Evolutionary conservation across 331 rosid genomes (phyloP), one percentile per base, ranked within the genome.

Genomic region (Acacia concinna): DNA sequence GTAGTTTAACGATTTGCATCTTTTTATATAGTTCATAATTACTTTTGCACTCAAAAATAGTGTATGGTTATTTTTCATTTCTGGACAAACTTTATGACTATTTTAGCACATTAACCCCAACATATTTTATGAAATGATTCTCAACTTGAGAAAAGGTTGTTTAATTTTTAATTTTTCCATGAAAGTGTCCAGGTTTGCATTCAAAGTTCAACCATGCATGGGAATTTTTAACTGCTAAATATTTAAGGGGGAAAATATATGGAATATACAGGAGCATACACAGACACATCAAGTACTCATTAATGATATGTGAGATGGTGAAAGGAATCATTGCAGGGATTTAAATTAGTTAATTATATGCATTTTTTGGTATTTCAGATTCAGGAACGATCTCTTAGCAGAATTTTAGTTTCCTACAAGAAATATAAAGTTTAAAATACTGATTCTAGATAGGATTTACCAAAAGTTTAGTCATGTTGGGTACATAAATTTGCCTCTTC

Each of bases 281-380:
- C 25, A 41, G 2, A 56, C 31, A 21, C 63, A n/a, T n/a, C 9
- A 28, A 30, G 15, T 56, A 56, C 63, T 56, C 63, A 56, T 56
- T 0, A 3, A 56, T 23, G 6, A 30, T 56, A 23, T n/a, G 31
- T 56, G 15, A 56, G 49, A 62, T 46, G 63, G 27, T 0, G 49
- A 40, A 9, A 70, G 37, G 74, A 65, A 68, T 35, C 8, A 77
- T 76, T 59, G 69, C 32, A 44, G 27, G 38, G 64, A 67, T 77
- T 59, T 54, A 73, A 78, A 65, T 66, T 12, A 82, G 54, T 46
- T 72, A 51, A 63, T 72, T 79, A 52, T 47, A 52, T 72, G 34
- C 62, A 76, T 44, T 71, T 66, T 79, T 63, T 67, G 66, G 78
- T 75, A 51, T 28, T 30, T 76, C 68, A 64, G 62, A 64, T 59